Percentiles rank a stretch among this genome's conserved stretches.
Conservation (phyloP, 371 early-diverging fungal species). For the Mucor lusitanicus region DNA sequence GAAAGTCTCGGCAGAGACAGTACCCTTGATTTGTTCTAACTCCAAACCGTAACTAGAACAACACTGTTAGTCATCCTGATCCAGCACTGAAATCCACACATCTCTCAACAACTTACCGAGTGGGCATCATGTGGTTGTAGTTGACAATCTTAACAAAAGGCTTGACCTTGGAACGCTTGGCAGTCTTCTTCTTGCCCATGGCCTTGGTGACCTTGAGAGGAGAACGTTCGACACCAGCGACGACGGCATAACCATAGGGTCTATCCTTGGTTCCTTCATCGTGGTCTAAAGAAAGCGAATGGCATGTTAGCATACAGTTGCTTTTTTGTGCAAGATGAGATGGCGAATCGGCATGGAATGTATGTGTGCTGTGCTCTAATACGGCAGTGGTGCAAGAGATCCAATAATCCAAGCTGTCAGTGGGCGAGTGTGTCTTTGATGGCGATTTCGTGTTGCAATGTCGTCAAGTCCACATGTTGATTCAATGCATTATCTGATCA, state of each 20-base stretch:
- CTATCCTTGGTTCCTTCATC: conserved; percentile 90
- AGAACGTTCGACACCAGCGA: conserved; percentile 95
- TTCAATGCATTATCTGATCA: neutral
- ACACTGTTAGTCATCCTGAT: neutral
- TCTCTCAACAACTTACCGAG: conserved; percentile 62
- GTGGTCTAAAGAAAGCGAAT: conserved; percentile 44
- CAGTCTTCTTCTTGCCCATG: conserved; percentile 92
- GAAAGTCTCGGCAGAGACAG: conserved; percentile 84
- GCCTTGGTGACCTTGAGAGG: conserved; percentile 93
- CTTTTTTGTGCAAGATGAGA: neutral
- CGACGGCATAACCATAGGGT: conserved; percentile 95
- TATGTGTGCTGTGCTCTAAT: neutral
- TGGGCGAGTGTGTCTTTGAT: neutral
- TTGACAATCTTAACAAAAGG: conserved; percentile 88
- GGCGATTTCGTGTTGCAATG: neutral
- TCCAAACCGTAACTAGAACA: conserved; percentile 82
- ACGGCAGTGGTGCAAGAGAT: neutral
- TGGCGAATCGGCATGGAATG: neutral
- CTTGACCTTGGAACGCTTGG: conserved; percentile 95
- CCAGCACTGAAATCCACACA: neutral
- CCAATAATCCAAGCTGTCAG: neutral
- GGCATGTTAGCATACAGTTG: neutral
- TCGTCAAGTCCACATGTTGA: neutral
- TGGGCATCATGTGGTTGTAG: conserved; percentile 98
- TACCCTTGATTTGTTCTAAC: conserved; percentile 85